phyloP scores from a whole-genome alignment of 805 yeast genomes.

The Wickerhamomyces rabaulensis region DNA sequence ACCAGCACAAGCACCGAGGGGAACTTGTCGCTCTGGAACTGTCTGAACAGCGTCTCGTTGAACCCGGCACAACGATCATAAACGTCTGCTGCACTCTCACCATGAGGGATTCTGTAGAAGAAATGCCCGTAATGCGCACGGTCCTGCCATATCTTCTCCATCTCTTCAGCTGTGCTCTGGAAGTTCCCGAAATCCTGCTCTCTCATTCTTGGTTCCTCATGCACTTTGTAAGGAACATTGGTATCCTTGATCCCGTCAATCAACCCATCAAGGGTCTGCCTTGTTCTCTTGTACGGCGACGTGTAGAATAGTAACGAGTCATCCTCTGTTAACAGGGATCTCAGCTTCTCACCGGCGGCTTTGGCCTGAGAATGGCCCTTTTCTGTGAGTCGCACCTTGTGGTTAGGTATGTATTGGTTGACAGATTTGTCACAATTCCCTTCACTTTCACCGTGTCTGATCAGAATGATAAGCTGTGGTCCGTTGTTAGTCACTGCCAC shows the following conservation, averaged over 20 bases:
- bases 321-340: conserved; percentile 37
- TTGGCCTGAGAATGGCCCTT: conserved; percentile 63
- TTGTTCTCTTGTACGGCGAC: conserved; percentile 79
- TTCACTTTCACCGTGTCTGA: conserved; percentile 91
- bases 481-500: conserved; percentile 1
- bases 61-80: conserved; percentile 88
- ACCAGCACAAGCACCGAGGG: conserved; percentile 82
- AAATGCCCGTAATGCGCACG: conserved; percentile 85
- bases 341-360: conserved; percentile 52
- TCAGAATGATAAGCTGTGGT: conserved; percentile 54
- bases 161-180: conserved; percentile 69
- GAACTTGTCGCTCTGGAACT: conserved; percentile 62
- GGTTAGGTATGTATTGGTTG: conserved; percentile 75
- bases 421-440: conserved; percentile 84
- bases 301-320: conserved; percentile 73
- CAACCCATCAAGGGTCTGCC: conserved; percentile 77
- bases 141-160: conserved; percentile 79
- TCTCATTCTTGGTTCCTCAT: conserved; percentile 87
- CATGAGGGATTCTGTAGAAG: conserved; percentile 86
- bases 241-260: conserved; percentile 45
- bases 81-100: conserved; percentile 95
- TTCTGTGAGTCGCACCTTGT: conserved; percentile 66
- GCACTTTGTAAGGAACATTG: conserved; percentile 45
- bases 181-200: conserved; percentile 96
- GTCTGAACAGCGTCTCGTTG: conserved; percentile 80